Evolutionary conservation across 2,329 filamentous ascomycete genomes (phyloP), one percentile per base, ranked within the genome.

Genomic region (Sporothrix euskadiensis): DNA sequence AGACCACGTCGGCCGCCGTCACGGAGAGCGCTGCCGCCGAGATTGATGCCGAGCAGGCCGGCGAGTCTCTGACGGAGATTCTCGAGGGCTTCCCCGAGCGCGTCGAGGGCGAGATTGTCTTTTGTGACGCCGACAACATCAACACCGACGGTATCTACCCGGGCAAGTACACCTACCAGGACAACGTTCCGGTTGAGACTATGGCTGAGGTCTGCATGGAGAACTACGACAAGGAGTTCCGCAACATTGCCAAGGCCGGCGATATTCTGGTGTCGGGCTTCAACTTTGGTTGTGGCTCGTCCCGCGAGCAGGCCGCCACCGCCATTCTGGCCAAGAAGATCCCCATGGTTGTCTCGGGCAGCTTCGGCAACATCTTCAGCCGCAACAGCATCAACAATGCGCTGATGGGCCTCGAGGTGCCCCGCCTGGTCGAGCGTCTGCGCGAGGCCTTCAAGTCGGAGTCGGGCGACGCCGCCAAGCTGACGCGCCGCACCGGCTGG

Each of bases 91-190:
- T 98, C 80, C 94, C 94, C 0, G 91, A 94, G 77, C 90, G 89
- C 75, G 89, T 98, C 16, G 85, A 86, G 9, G 95, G 95, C 30
- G 93, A 98, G 81, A 97, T 98, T 74, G 86, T 97, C 65, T 97
- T 96, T 82, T 93, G 89, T 79, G 93, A 97, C 78, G 89, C 88
- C 0, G 84, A 87, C 76, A 97, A 97, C 82, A 89, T 98, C 80
- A 93, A 96, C 83, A 98, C 95, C 0, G 95, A 98, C 79, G 91
- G 88, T 71, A 97, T 98, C 80, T 98, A 98, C 81, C 92, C 94
- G 0, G 94, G 75, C 65, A 76, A 77, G 77, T 76, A 93, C 81
- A 98, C 94, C 0, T 98, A 98, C 82, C 93, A 97, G 80, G 94
- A 98, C 79, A 88, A 92, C 78, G 86, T 98, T 0, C 83, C 92